Evolutionary conservation across 805 yeast genomes (phyloP).

Genomic region (Cyberlindnera galapagoensis): DNA sequence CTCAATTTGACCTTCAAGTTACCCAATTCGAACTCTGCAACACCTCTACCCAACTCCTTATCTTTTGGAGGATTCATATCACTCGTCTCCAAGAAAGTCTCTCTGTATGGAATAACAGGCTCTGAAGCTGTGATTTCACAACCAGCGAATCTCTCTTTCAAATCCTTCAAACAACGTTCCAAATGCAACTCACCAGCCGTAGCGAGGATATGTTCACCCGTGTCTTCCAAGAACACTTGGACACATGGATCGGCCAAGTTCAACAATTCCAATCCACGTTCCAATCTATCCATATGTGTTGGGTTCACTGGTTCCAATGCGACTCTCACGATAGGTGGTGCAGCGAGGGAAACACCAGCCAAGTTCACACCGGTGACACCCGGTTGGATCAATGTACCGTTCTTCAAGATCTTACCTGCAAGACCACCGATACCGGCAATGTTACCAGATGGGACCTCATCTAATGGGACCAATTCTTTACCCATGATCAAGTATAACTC

Average conservation of each 20-base stretch:
- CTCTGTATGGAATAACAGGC: constrained; percentile 93
- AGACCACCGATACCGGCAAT: constrained; percentile 93
- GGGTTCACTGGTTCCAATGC: constrained; percentile 95
- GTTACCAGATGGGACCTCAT: constrained; percentile 87
- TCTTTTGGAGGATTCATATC: constrained; percentile 47
- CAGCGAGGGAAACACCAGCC: constrained; percentile 67
- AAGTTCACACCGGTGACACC: constrained; percentile 59
- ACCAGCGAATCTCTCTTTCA: constrained; percentile 87
- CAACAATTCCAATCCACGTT: constrained; percentile 68
- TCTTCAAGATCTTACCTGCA: constrained; percentile 74
- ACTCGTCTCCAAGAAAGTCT: constrained; percentile 54
- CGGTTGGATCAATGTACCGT: constrained; percentile 70
- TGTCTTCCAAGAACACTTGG: constrained; percentile 75
- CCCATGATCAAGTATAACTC: constrained; percentile 88
- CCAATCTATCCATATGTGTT: constrained; percentile 66
- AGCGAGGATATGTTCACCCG: constrained; percentile 89
- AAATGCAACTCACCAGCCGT: constrained; percentile 96
- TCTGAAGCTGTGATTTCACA: constrained; percentile 80
- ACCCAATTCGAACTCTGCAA: constrained; percentile 44
- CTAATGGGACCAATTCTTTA: constrained; percentile 70
- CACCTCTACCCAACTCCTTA: constrained; percentile 43
- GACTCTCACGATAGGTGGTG: constrained; percentile 90
- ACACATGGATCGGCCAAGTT: constrained; percentile 94
- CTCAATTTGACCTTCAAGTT: constrained; percentile 35
- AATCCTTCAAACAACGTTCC: constrained; percentile 89